Conservation (phyloP, 2,329 filamentous ascomycete species). For the Botrytis porri region DNA sequence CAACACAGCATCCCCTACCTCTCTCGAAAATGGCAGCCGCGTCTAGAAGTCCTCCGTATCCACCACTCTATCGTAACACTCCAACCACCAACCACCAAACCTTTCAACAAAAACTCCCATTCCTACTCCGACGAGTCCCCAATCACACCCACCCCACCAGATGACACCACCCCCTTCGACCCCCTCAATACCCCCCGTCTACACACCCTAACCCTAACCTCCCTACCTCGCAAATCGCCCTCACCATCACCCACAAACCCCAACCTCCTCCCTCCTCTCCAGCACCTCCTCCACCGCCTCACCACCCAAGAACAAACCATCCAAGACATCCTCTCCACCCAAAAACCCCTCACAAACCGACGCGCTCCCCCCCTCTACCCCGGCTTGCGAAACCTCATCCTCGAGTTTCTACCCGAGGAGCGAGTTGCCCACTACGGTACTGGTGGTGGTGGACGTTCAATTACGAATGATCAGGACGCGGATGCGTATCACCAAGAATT, state of each 20-base stretch:
- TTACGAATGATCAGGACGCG: slow-evolving; percentile 33
- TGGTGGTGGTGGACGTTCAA: slow-evolving; percentile 14
- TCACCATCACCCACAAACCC: slow-evolving; percentile 40
- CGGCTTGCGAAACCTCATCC: slow-evolving; percentile 52
- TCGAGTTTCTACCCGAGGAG: slow-evolving; percentile 47
- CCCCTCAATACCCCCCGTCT: slow-evolving; percentile 58
- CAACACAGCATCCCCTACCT: not conserved
- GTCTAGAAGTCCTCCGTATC: slow-evolving; percentile 51
- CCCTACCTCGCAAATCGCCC: slow-evolving; percentile 52
- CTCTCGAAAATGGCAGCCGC: slow-evolving; percentile 28
- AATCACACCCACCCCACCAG: slow-evolving; percentile 35
- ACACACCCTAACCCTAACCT: slow-evolving; percentile 50
- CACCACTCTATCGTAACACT: slow-evolving; percentile 61
- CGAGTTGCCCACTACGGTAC: not conserved
- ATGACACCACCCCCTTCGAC: slow-evolving; percentile 47
- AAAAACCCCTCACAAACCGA: slow-evolving; percentile 20
- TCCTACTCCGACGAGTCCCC: no score
- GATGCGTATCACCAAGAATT: slow-evolving; percentile 27
- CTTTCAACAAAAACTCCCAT: no score
- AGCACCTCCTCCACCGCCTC: slow-evolving; percentile 47
- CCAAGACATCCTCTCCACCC: slow-evolving; percentile 25
- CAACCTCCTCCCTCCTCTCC: slow-evolving; percentile 46
- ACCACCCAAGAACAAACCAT: slow-evolving; percentile 51
- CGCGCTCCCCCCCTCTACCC: slow-evolving; percentile 44
- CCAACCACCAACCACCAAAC: slow-evolving; percentile 43